Evolutionary conservation across 169 alveolate species (phyloP), one percentile per base, ranked within the genome.

Genomic region (Plasmodium gaboni): DNA sequence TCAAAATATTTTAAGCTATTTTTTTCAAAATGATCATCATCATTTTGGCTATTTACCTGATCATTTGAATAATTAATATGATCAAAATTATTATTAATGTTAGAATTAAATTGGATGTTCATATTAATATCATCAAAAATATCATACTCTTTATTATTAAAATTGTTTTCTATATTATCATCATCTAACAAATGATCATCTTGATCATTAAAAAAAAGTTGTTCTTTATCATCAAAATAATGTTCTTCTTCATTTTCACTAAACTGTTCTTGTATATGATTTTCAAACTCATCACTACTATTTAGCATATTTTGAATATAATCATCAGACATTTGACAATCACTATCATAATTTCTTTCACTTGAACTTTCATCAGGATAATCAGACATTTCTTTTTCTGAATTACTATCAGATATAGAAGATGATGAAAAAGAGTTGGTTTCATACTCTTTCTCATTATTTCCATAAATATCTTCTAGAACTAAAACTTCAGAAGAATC

Each of bases 321-420:
- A 38, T 38, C 46, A 38, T 38, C 46, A 5, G 46, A 38, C 0
- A 5, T 38, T 38, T 38, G 46, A 38, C 5, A 38, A 17, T 26
- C 53, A 46, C 83, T 80, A 57, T 12, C 19, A 28, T 2, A 68
- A 10, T 51, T 46, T 6, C 46, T 42, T 42, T 15, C 59, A 53
- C 83, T 53, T 17, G 85, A 83, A 46, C 83, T 83, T 48, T 83
- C 83, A 19, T 83, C 91, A 10, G 91, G 91, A 48, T 83, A 83
- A 63, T 83, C 91, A 9, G 91, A 83, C 85, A 83, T 83, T 67
- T 83, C 91, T 51, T 83, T 83, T 63, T 53, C 28, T 50, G 91
- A 63, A 65, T 83, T 74, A 8, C 53, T 15, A 26, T 83, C 91
- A 26, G 65, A 68, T 12, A 28, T 67, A 32, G 91, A 83, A 13